These are phyloP conservation scores for Geoglossum glabrum DNA, from an alignment of 495 filamentous ascomycete genomes.

Conservation along the genomic window DNA sequence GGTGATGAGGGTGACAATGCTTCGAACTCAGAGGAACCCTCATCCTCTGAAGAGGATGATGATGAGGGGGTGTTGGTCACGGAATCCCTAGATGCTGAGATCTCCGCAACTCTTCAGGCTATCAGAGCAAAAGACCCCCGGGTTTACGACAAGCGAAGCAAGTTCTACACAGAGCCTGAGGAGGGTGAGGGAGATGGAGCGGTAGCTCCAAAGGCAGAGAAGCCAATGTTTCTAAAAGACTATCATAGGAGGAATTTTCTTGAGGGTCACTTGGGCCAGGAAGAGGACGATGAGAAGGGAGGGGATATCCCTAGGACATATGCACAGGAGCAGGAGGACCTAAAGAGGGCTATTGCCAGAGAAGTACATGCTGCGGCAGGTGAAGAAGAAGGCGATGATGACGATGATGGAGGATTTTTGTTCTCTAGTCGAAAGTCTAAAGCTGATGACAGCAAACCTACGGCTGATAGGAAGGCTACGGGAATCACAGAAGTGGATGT, in stretches of 20 bases:
- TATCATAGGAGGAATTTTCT: constrained; percentile 80
- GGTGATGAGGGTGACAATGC: constrained; percentile 28
- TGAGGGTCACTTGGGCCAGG: constrained; percentile 34
- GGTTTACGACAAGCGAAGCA: constrained; percentile 60
- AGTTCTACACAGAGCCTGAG: constrained; percentile 38
- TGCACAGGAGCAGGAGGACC: constrained; percentile 61
- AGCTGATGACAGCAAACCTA: constrained; percentile 4
- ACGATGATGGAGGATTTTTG: constrained; percentile 55
- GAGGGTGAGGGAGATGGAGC: not conserved
- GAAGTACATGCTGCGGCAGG: constrained; percentile 51
- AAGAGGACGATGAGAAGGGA: constrained; percentile 32
- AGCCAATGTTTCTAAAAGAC: constrained; percentile 69
- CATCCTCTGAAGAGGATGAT: constrained; percentile 65
- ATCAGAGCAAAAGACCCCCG: constrained; percentile 77
- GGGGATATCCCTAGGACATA: constrained; percentile 42
- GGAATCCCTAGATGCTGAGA: constrained; percentile 63
- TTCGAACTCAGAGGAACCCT: constrained; percentile 22
- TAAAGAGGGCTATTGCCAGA: constrained; percentile 54
- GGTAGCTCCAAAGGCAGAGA: constrained; percentile 36
- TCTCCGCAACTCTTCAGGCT: constrained; percentile 62
- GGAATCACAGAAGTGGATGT: constrained; percentile 36
- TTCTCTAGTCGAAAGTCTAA: constrained; percentile 23
- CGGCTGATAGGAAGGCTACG: not conserved
- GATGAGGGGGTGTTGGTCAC: constrained; percentile 73
- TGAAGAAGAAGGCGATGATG: constrained; percentile 33